These are phyloP conservation scores for Carex sylvatica DNA, from an alignment of 202 grass and related monocot species.

Conservation along the genomic window DNA sequence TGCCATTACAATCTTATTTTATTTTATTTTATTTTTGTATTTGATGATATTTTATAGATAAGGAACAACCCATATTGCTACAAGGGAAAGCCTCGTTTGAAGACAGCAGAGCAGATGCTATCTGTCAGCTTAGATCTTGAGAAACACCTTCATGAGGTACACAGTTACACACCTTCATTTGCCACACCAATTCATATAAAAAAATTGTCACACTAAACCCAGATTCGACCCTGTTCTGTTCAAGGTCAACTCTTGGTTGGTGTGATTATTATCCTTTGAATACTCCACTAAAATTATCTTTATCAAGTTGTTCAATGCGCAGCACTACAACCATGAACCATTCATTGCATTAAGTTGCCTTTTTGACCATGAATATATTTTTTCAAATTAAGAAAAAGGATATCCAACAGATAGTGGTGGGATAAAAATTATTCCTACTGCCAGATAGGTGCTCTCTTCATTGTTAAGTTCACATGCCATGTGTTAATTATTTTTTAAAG, in stretches of 20 bases:
- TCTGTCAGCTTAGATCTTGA: constrained; percentile 39
- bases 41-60: constrained; percentile 28
- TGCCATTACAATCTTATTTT: background rate
- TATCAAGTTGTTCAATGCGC: background rate
- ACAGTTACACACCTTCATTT: background rate
- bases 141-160: constrained; percentile 19
- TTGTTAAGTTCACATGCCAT: background rate
- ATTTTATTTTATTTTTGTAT: background rate
- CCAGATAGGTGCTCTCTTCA: background rate
- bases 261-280: no score
- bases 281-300: no score
- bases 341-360: no score
- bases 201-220: background rate
- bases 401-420: no score
- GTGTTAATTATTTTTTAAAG: background rate
- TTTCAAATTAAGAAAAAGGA: no score
- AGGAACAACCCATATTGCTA: constrained; percentile 54
- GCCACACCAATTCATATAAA: background rate
- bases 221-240: no score
- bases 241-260: no score
- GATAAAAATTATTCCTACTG: no score
- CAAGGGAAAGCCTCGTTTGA: constrained; percentile 65
- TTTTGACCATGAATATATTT: no score
- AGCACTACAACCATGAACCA: background rate
- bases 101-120: constrained; percentile 56